Conservation (phyloP, 805 yeast species). For the Tetrapisispora nanseiensis region DNA sequence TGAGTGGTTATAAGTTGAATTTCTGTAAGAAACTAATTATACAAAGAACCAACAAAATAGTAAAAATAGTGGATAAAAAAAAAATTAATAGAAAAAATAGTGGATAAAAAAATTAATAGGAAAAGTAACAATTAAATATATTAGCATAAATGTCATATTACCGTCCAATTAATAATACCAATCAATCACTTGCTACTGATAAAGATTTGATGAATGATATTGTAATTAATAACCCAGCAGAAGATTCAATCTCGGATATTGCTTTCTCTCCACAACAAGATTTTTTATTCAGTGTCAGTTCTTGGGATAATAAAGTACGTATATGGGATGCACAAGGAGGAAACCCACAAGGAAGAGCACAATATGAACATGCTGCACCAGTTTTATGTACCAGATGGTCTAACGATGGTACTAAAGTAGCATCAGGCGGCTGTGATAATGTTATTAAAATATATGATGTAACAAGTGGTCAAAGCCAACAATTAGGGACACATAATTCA, state of each 20-base stretch:
- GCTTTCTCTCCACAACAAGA: constrained; percentile 84
- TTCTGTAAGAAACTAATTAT: no score
- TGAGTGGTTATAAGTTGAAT: no score
- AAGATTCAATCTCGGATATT: constrained; percentile 77
- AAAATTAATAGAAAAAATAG: no score
- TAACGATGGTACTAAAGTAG: constrained; percentile 75
- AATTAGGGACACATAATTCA: constrained; percentile 78
- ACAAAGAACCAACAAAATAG: no score
- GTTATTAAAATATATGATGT: constrained; percentile 77
- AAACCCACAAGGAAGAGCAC: constrained; percentile 75
- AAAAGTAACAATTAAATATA: neutral
- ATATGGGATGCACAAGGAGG: constrained; percentile 83
- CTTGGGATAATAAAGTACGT: constrained; percentile 94
- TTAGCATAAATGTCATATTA: constrained; percentile 18
- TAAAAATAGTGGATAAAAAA: no score
- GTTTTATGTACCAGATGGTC: constrained; percentile 78
- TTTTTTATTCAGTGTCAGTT: constrained; percentile 58
- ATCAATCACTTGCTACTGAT: constrained; percentile 24
- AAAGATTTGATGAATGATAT: constrained; percentile 53
- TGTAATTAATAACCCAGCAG: constrained; percentile 71
- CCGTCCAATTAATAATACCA: constrained; percentile 6
- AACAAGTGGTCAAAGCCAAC: constrained; percentile 70
- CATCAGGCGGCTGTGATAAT: constrained; percentile 86
- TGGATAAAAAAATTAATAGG: no score
- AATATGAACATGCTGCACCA: constrained; percentile 85